Conservation (phyloP, 192 early-diverging fungal genomes). For the Backusella liffmaniae region DNA sequence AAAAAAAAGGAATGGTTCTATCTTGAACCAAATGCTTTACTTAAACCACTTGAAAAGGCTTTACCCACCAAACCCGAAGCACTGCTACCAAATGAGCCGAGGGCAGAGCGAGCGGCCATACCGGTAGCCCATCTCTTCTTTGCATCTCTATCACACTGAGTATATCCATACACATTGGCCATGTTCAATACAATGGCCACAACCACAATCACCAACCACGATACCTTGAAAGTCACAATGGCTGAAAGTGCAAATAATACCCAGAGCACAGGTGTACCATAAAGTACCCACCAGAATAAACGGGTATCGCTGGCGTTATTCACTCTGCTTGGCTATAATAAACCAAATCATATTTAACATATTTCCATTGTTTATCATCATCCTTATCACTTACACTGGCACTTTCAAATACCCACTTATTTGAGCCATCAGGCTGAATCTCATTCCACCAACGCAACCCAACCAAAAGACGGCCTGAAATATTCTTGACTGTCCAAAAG, state of each 20-base stretch:
- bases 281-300: conserved; percentile 92
- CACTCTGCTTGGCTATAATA: conserved; percentile 55
- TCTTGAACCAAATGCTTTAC: conserved; percentile 24
- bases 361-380: background rate
- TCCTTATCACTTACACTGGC: conserved; percentile 60
- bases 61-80: conserved; percentile 36
- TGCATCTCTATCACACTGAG: conserved; percentile 92
- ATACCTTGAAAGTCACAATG: conserved; percentile 62
- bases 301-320: conserved; percentile 87
- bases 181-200: conserved; percentile 84
- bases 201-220: conserved; percentile 84
- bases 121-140: conserved; percentile 67
- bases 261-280: conserved; percentile 85
- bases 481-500: conserved; percentile 99
- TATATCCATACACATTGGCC: conserved; percentile 95
- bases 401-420: conserved; percentile 96
- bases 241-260: conserved; percentile 74
- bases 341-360: conserved; percentile 2
- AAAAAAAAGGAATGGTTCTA: background rate
- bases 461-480: conserved; percentile 93
- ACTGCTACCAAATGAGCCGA: conserved; percentile 52
- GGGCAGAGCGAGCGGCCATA: conserved; percentile 51
- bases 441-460: conserved; percentile 99
- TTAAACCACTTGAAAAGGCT: conserved; percentile 31
- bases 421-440: conserved; percentile 92